Evolutionary conservation across 192 early-diverging fungal species (phyloP).

Genomic region (Podila horticola): DNA sequence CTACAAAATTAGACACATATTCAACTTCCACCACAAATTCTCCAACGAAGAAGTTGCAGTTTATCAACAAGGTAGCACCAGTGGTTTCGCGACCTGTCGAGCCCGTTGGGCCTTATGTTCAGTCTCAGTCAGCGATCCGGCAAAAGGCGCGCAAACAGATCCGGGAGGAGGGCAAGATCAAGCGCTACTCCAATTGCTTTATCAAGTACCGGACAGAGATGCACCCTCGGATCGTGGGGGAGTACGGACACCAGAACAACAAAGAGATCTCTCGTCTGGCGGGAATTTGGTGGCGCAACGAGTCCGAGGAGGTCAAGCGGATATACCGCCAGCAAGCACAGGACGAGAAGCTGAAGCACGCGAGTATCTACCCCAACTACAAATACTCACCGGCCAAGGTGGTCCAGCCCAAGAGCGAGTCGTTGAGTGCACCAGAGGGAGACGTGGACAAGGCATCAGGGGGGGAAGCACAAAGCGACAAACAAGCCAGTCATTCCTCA

Average conservation of each 20-base stretch:
- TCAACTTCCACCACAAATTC: constrained; percentile 2
- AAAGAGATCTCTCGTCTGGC: constrained; percentile 66
- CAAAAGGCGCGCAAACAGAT: constrained; percentile 28
- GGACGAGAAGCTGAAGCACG: constrained; percentile 57
- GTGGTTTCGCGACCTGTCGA: constrained; percentile 3
- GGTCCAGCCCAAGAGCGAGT: neutral
- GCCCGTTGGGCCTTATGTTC: constrained; percentile 4
- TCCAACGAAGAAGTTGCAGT: constrained; percentile 8
- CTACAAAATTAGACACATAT: neutral
- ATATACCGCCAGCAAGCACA: constrained; percentile 58
- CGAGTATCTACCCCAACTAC: constrained; percentile 54
- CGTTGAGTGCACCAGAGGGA: neutral
- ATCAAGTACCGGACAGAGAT: constrained; percentile 65
- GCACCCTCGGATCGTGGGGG: constrained; percentile 57
- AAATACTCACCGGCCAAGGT: constrained; percentile 51
- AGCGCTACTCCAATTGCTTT: constrained; percentile 58
- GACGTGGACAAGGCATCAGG: neutral
- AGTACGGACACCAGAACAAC: constrained; percentile 59
- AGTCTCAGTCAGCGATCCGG: constrained; percentile 16
- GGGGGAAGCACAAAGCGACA: neutral
- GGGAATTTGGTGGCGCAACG: constrained; percentile 61
- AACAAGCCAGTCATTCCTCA: neutral
- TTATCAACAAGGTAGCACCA: constrained; percentile 31
- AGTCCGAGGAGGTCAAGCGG: constrained; percentile 56
- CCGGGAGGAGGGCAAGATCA: constrained; percentile 31